Percentiles rank a stretch among this genome's conserved stretches.
Conservation (phyloP, 192 early-diverging fungal species). For the Coemansia sp. region DNA sequence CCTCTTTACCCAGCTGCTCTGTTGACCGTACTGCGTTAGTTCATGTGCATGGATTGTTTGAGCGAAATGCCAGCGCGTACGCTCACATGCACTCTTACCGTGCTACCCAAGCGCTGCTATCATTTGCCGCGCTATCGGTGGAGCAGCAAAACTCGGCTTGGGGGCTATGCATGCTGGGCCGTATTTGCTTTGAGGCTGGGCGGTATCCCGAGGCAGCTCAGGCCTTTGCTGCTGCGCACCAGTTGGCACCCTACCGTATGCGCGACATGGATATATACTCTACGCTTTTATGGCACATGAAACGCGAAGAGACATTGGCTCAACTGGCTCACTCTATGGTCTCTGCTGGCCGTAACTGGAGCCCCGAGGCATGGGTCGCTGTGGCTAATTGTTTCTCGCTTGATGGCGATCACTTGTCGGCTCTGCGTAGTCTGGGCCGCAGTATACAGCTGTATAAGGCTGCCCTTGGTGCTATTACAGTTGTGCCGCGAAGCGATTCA, state of each 20-base stretch:
- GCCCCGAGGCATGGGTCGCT: conserved; percentile 80
- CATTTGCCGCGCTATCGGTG: conserved; percentile 22
- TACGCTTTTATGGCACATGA: conserved; percentile 82
- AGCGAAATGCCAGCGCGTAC: conserved; percentile 8
- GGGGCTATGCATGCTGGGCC: conserved; percentile 52
- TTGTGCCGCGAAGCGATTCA: conserved; percentile 34
- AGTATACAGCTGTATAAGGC: conserved; percentile 62
- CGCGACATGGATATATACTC: conserved; percentile 85
- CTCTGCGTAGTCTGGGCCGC: conserved; percentile 73
- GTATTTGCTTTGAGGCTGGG: conserved; percentile 56
- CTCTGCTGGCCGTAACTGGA: conserved; percentile 57
- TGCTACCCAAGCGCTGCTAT: conserved; percentile 16
- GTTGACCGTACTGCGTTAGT: not conserved
- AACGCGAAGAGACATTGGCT: conserved; percentile 67
- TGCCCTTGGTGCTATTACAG: conserved; percentile 16
- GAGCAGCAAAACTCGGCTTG: conserved; percentile 39
- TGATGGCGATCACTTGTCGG: conserved; percentile 70
- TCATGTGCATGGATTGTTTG: conserved; percentile 16
- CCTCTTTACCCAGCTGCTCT: not conserved
- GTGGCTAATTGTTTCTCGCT: conserved; percentile 74
- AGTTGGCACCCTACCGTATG: conserved; percentile 67
- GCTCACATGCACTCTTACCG: conserved; percentile 19
- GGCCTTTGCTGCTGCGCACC: conserved; percentile 56
- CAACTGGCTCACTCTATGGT: conserved; percentile 75
- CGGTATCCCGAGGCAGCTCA: conserved; percentile 59